Percentiles rank a stretch among this genome's conserved stretches.
Conservation (phyloP, 2,329 filamentous ascomycete species). For the Aureobasidium sp. region DNA sequence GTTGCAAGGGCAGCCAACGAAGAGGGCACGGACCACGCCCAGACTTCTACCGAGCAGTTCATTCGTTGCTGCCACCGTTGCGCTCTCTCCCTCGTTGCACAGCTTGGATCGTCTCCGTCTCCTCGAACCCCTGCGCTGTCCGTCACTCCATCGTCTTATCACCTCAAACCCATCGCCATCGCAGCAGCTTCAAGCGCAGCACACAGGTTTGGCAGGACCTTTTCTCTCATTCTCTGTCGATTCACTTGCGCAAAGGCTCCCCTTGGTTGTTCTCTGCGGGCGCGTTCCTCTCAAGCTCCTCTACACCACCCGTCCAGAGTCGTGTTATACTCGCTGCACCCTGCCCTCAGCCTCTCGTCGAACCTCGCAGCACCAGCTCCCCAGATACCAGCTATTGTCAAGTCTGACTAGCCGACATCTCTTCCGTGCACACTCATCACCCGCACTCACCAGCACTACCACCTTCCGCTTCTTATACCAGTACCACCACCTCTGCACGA, state of each 20-base stretch:
- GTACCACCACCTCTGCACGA: conserved; percentile 12
- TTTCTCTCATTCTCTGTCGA: conserved; percentile 6
- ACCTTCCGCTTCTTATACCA: not conserved
- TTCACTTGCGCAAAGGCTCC: conserved; percentile 2
- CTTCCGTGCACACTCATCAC: conserved; percentile 3
- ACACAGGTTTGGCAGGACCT: conserved; percentile 11
- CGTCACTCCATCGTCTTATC: not conserved
- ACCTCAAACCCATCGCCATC: conserved; percentile 6
- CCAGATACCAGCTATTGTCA: conserved; percentile 13
- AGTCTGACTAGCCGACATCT: conserved; percentile 10
- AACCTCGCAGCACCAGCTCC: conserved; percentile 13
- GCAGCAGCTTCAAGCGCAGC: not conserved
- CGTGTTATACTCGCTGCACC: conserved; percentile 12
- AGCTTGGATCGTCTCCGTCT: not conserved
- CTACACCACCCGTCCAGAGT: conserved; percentile 7
- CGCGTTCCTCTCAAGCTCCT: not conserved
- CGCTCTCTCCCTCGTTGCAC: not conserved
- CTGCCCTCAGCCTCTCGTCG: conserved; percentile 11
- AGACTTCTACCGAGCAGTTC: not conserved
- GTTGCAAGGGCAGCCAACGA: not conserved
- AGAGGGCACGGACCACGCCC: not conserved
- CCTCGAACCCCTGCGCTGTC: not conserved
- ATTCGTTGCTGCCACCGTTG: conserved; percentile 1
- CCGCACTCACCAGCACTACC: conserved; percentile 13
- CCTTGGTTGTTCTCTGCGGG: not conserved